Conservation (phyloP, 2,329 filamentous ascomycete species). For the Exophiala bonariae region DNA sequence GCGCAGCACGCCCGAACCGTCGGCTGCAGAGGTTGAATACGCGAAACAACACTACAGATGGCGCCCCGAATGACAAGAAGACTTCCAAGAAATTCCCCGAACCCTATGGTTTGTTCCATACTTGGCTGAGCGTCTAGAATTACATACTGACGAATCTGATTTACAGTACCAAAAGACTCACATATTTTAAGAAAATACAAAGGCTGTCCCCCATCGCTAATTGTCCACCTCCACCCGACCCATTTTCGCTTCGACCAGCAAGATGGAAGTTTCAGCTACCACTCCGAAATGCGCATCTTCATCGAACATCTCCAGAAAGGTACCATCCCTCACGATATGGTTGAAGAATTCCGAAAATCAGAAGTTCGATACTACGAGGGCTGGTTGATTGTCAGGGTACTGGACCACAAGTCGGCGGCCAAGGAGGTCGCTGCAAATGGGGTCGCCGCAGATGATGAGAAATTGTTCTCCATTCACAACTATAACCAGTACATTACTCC, state of each 20-base stretch:
- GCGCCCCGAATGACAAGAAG: conserved; percentile 34
- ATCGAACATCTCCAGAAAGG: conserved; percentile 74
- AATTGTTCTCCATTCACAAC: conserved; percentile 85
- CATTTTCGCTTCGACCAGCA: conserved; percentile 94
- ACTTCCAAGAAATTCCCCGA: conserved; percentile 41
- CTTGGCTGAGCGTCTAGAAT: neutral
- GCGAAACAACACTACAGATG: conserved; percentile 30
- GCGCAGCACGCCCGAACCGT: conserved; percentile 44
- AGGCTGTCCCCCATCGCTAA: conserved; percentile 73
- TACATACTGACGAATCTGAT: conserved; percentile 3
- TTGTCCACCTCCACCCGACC: conserved; percentile 79
- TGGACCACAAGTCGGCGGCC: conserved; percentile 74
- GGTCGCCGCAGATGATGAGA: conserved; percentile 60
- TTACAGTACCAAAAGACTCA: conserved; percentile 67
- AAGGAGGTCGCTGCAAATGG: conserved; percentile 59
- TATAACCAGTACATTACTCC: conserved; percentile 88
- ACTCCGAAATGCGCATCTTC: conserved; percentile 82
- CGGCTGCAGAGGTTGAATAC: conserved; percentile 40
- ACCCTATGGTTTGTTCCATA: conserved; percentile 44
- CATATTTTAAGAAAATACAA: conserved; percentile 83
- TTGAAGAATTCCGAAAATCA: conserved; percentile 71
- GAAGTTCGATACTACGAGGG: conserved; percentile 86
- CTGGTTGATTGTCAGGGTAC: conserved; percentile 90
- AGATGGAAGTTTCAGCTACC: conserved; percentile 87
- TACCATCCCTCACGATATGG: conserved; percentile 85